phyloP scores from a whole-genome alignment of 1,284 basidiomycete species.

The Cutaneotrichosporon sp. region DNA sequence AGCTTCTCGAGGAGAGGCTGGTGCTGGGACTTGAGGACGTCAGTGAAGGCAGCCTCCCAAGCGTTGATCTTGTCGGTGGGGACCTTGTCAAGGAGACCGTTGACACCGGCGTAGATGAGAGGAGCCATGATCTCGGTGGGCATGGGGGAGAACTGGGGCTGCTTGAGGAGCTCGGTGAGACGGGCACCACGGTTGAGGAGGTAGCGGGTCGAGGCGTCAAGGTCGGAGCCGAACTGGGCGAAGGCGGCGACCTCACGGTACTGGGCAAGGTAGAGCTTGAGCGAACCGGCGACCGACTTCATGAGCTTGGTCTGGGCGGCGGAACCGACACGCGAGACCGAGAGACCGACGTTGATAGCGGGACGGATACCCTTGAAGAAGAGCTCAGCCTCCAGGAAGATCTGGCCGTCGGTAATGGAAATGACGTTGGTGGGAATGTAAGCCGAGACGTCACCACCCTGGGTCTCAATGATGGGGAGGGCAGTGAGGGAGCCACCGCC shows the following conservation, averaged over 20 bases:
- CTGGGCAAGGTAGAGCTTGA: slow-evolving; percentile 99
- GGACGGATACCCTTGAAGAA: slow-evolving; percentile 99
- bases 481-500: slow-evolving; percentile 98
- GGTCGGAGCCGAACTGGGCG: slow-evolving; percentile 99
- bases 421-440: slow-evolving; percentile 85
- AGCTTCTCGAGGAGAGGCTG: slow-evolving; percentile 73
- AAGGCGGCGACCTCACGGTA: slow-evolving; percentile 98
- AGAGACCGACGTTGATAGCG: slow-evolving; percentile 99
- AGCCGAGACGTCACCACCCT: slow-evolving; percentile 99
- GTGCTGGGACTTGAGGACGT: slow-evolving; percentile 69
- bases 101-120: slow-evolving; percentile 98
- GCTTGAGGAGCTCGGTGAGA: slow-evolving; percentile 97
- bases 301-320: slow-evolving; percentile 99
- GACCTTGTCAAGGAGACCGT: slow-evolving; percentile 92
- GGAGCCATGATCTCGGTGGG: slow-evolving; percentile 95
- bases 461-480: slow-evolving; percentile 98
- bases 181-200: slow-evolving; percentile 94
- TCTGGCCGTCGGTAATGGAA: slow-evolving; percentile 96
- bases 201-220: slow-evolving; percentile 97
- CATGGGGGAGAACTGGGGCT: slow-evolving; percentile 85
- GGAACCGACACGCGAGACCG: slow-evolving; percentile 98
- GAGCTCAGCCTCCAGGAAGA: slow-evolving; percentile 98
- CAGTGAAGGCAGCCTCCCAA: slow-evolving; percentile 68
- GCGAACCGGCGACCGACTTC: slow-evolving; percentile 99
- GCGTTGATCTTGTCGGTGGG: slow-evolving; percentile 89